phyloP scores from a whole-genome alignment of 345 rosid species.

The Lumnitzera racemosa region DNA sequence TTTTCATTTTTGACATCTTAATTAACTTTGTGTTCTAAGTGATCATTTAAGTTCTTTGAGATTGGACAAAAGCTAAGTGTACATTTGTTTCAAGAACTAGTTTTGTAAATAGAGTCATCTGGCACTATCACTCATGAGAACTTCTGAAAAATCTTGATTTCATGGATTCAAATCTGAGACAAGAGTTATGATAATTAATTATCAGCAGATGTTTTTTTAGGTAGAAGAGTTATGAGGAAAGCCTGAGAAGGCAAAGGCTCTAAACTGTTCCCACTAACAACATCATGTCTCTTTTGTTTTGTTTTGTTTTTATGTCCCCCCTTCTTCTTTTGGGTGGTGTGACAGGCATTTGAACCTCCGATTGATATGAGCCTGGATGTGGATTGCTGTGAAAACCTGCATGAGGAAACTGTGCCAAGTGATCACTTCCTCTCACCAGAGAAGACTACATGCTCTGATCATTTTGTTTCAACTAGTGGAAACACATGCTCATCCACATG shows the following conservation, averaged over 20 bases:
- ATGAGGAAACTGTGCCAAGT: constrained; percentile 30
- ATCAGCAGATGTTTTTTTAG: background rate
- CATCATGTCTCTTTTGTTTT: background rate
- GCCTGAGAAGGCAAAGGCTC: too few species aligned
- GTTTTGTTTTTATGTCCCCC: background rate
- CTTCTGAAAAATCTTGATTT: too few species aligned
- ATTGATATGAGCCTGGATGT: constrained; percentile 78
- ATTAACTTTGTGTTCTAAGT: too few species aligned
- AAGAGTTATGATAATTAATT: background rate
- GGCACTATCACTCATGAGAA: too few species aligned
- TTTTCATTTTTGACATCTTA: too few species aligned
- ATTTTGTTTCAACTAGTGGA: constrained; percentile 33
- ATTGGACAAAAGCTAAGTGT: too few species aligned
- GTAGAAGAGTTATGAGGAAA: too few species aligned
- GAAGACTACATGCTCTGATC: constrained; percentile 32
- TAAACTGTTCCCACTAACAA: too few species aligned
- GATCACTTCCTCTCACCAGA: constrained; percentile 36
- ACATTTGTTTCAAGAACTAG: too few species aligned
- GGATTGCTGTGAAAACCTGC: constrained; percentile 39
- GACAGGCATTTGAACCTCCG: constrained; percentile 96
- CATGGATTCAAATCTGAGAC: too few species aligned
- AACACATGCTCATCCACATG: constrained; percentile 23
- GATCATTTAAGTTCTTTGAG: too few species aligned
- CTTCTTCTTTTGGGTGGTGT: constrained; percentile 12
- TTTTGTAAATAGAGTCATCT: too few species aligned